Evolutionary conservation across 2,329 filamentous ascomycete species (phyloP).

Genomic region (Trichoderma guizhouense): DNA sequence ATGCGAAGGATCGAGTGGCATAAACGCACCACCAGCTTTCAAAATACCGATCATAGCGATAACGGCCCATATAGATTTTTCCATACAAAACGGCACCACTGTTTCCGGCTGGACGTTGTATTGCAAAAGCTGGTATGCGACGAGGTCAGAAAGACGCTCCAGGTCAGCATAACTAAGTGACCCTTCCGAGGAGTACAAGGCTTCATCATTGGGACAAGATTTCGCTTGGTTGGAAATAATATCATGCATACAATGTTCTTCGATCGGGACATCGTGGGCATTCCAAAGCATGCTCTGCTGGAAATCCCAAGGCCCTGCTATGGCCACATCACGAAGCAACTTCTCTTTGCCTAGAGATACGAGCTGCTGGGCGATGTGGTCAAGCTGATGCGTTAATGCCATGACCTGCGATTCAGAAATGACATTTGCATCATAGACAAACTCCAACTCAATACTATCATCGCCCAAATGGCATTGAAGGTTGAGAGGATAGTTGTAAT

Average conservation of each 20-base stretch:
- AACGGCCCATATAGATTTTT: conserved; percentile 6
- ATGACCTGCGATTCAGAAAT: background rate
- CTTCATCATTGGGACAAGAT: background rate
- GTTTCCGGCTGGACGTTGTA: background rate
- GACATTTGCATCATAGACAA: background rate
- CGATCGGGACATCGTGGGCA: background rate
- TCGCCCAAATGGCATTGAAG: background rate
- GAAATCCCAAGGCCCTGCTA: conserved; percentile 2
- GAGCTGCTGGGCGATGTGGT: background rate
- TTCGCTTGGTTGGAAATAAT: background rate
- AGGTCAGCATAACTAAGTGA: background rate
- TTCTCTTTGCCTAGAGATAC: background rate
- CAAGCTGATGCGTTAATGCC: background rate
- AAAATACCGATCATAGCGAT: conserved; percentile 9
- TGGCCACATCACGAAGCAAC: background rate
- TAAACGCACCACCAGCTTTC: conserved; percentile 11
- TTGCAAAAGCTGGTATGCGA: conserved; percentile 1
- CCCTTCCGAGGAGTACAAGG: conserved; percentile 2
- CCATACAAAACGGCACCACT: conserved; percentile 6
- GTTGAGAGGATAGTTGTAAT: conserved; percentile 11
- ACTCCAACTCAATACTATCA: background rate
- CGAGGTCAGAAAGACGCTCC: background rate
- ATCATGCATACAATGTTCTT: conserved; percentile 9
- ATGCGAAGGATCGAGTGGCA: conserved; percentile 10
- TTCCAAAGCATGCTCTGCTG: conserved; percentile 6